phyloP scores from a whole-genome alignment of 768 basidiomycete species.

The Lactifluus piperatus region DNA sequence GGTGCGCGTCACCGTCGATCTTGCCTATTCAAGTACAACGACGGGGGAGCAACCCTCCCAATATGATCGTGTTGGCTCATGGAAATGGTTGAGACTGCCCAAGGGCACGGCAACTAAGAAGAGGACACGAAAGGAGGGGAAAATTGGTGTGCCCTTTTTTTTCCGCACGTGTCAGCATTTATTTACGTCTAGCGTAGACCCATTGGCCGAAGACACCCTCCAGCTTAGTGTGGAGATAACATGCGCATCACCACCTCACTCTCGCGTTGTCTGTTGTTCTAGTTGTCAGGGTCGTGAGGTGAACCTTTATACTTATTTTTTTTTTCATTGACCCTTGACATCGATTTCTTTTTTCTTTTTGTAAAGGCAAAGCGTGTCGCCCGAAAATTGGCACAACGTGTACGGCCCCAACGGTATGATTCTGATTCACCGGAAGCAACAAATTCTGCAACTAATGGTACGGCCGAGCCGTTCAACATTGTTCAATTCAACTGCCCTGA shows the following conservation, averaged over 20 bases:
- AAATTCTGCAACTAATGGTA: conserved; percentile 36
- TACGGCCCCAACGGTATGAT: conserved; percentile 69
- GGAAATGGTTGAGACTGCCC: conserved; percentile 82
- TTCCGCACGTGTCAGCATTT: background rate
- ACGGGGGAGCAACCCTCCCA: conserved; percentile 45
- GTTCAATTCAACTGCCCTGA: conserved; percentile 95
- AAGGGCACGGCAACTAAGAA: conserved; percentile 78
- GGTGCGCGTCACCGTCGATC: conserved; percentile 74
- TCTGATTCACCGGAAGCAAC: conserved; percentile 51
- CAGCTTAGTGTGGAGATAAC: conserved; percentile 66
- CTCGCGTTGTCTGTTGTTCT: conserved; percentile 72
- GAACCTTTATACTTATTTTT: conserved; percentile 21
- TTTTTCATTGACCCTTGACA: conserved; percentile 9
- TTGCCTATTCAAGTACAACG: conserved; percentile 57
- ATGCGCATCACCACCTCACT: conserved; percentile 73
- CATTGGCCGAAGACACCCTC: conserved; percentile 58
- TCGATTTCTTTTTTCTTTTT: conserved; percentile 8
- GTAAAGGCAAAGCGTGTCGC: conserved; percentile 78
- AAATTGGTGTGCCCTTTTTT: conserved; percentile 49
- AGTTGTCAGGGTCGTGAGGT: conserved; percentile 86
- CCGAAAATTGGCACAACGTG: conserved; percentile 78
- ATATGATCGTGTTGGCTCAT: conserved; percentile 79
- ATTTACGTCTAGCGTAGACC: conserved; percentile 36
- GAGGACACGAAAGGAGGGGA: conserved; percentile 74
- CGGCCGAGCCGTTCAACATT: conserved; percentile 72